phyloP scores from a whole-genome alignment of 202 grass and related monocot genomes.

The Sporobolus alterniflorus region DNA sequence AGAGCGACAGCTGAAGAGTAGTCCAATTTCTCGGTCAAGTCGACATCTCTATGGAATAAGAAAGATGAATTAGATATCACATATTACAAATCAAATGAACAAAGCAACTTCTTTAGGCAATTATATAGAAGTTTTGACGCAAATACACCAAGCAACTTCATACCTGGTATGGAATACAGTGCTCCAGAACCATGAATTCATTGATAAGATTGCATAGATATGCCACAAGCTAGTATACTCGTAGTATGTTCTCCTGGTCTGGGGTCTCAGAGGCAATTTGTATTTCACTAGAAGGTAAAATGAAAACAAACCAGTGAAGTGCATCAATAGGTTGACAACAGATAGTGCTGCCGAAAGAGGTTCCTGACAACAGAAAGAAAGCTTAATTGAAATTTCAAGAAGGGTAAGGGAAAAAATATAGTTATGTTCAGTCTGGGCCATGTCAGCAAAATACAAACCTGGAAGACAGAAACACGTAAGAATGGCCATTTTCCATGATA shows the following conservation, averaged over 20 bases:
- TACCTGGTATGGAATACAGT: constrained; percentile 91
- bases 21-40: constrained; percentile 92
- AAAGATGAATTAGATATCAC: constrained; percentile 1
- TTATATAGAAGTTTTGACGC: background rate
- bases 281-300: constrained; percentile 72
- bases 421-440: background rate
- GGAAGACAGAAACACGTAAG: constrained; percentile 70
- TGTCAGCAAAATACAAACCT: constrained; percentile 51
- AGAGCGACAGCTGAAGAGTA: constrained; percentile 90
- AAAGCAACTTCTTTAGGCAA: background rate
- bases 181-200: constrained; percentile 97
- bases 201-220: constrained; percentile 86
- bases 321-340: constrained; percentile 70
- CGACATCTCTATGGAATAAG: constrained; percentile 73
- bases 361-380: constrained; percentile 60
- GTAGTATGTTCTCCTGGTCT: constrained; percentile 70
- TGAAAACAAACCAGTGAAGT: constrained; percentile 81
- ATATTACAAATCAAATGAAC: background rate
- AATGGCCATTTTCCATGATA: constrained; percentile 98
- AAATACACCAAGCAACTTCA: constrained; percentile 19
- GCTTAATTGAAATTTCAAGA: constrained; percentile 10
- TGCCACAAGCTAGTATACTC: constrained; percentile 92
- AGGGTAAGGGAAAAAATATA: background rate
- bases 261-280: constrained; percentile 77
- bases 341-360: constrained; percentile 81